phyloP scores from a whole-genome alignment of 768 basidiomycete species.

The Lyophyllum atratum region DNA sequence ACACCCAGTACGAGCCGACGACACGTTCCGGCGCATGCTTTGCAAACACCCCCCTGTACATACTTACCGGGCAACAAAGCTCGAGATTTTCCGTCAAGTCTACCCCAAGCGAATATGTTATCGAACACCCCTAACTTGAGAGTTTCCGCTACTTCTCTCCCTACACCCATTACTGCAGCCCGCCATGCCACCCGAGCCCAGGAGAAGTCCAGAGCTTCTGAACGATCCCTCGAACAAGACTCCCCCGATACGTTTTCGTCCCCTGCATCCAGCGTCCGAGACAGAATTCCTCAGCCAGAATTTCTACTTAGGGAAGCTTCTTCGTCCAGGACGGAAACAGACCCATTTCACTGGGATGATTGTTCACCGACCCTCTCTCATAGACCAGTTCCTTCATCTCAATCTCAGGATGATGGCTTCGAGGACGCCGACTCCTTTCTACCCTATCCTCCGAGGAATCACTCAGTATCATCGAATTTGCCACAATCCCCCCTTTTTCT shows the following conservation, averaged over 20 bases:
- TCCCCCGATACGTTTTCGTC: background rate
- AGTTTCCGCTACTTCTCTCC: background rate
- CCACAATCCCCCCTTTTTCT: slow-evolving; percentile 1
- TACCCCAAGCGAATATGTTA: background rate
- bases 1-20: background rate
- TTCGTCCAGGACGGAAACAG: background rate
- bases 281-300: background rate
- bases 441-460: background rate
- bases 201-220: background rate
- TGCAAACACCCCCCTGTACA: slow-evolving; percentile 5
- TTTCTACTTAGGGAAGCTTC: background rate
- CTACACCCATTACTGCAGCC: slow-evolving; percentile 11
- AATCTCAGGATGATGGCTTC: slow-evolving; percentile 28
- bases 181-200: background rate
- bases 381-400: slow-evolving; percentile 35
- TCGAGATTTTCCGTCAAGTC: background rate
- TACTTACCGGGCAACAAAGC: background rate
- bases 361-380: slow-evolving; percentile 3
- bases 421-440: background rate
- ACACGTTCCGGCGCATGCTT: background rate
- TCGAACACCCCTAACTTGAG: background rate
- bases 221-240: background rate
- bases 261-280: background rate
- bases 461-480: background rate
- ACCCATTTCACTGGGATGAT: background rate